Evolutionary conservation across 75 land plant species (phyloP).

Genomic region (Selaginella moellendorffii): DNA sequence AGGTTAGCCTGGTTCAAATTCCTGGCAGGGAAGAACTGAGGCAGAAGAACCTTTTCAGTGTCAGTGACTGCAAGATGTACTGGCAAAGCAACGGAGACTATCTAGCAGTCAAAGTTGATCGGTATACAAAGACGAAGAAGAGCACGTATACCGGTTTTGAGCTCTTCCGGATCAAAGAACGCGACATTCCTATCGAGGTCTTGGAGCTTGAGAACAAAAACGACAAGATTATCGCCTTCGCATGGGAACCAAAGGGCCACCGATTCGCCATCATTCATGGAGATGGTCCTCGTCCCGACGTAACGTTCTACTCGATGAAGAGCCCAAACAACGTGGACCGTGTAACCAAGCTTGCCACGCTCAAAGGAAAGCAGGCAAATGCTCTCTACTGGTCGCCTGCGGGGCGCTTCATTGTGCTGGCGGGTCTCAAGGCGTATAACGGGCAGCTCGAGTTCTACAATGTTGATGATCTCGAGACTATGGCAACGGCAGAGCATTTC

Average conservation of each 20-base stretch:
- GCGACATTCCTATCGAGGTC: conserved; percentile 94
- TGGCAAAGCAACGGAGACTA: conserved; percentile 97
- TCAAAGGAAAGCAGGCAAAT: conserved; percentile 83
- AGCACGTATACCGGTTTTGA: conserved; percentile 95
- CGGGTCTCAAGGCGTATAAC: conserved; percentile 77
- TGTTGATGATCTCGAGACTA: conserved; percentile 87
- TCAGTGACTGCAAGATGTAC: conserved; percentile 95
- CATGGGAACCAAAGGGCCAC: conserved; percentile 98
- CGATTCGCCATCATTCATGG: conserved; percentile 95
- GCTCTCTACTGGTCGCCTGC: conserved; percentile 90
- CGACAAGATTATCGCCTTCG: conserved; percentile 85
- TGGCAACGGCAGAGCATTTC: conserved; percentile 86
- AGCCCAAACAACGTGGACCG: conserved; percentile 46
- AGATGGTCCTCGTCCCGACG: conserved; percentile 65
- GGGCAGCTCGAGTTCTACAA: conserved; percentile 94
- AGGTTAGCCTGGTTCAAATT: conserved; percentile 88
- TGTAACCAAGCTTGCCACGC: conserved; percentile 69
- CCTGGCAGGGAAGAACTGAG: conserved; percentile 76
- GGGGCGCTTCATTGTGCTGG: conserved; percentile 70
- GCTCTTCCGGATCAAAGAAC: conserved; percentile 83
- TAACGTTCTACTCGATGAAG: conserved; percentile 81
- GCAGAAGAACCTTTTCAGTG: conserved; percentile 91
- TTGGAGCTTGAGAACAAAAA: conserved; percentile 93
- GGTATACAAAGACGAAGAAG: conserved; percentile 91
- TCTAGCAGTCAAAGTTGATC: conserved; percentile 85